Percentiles rank a stretch among this genome's conserved stretches.
Conservation (phyloP, 179 eudicot genomes). For the Spinacia oleracea region DNA sequence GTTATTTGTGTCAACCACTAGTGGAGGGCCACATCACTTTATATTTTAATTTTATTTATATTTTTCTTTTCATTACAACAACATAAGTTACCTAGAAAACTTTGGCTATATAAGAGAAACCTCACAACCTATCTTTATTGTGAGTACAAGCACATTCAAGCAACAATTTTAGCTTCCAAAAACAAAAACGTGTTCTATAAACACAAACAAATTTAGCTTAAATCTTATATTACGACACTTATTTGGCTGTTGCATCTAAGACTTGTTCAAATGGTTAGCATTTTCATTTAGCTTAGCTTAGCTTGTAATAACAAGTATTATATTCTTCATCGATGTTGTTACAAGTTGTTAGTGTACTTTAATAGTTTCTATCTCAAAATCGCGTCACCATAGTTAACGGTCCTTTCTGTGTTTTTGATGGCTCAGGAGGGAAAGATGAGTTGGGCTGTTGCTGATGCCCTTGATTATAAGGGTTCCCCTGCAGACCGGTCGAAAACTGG, state of each 20-base stretch:
- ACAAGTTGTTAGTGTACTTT: background rate
- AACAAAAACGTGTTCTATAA: background rate
- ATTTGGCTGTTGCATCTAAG: slow-evolving; percentile 1
- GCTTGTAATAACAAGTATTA: background rate
- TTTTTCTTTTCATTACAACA: slow-evolving; percentile 24
- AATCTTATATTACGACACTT: slow-evolving; percentile 2
- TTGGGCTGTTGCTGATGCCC: slow-evolving; percentile 58
- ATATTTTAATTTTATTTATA: slow-evolving; percentile 7
- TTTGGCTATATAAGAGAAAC: slow-evolving; percentile 40
- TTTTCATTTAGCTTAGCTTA: background rate
- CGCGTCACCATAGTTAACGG: background rate
- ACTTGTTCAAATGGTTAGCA: slow-evolving; percentile 31
- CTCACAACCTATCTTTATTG: slow-evolving; percentile 23
- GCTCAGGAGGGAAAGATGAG: slow-evolving; percentile 63
- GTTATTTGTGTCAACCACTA: slow-evolving; percentile 36
- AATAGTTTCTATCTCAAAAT: background rate
- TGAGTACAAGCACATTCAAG: slow-evolving; percentile 25
- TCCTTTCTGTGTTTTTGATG: slow-evolving; percentile 4
- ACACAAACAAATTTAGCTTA: background rate
- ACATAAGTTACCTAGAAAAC: slow-evolving; percentile 28
- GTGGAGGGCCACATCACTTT: slow-evolving; percentile 30
- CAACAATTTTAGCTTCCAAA: too few species aligned
- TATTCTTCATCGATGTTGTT: background rate
- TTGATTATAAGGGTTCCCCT: slow-evolving; percentile 70
- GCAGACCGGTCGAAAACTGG: slow-evolving; percentile 83